Conservation (phyloP, 805 yeast species). For the Metschnikowia similis region DNA sequence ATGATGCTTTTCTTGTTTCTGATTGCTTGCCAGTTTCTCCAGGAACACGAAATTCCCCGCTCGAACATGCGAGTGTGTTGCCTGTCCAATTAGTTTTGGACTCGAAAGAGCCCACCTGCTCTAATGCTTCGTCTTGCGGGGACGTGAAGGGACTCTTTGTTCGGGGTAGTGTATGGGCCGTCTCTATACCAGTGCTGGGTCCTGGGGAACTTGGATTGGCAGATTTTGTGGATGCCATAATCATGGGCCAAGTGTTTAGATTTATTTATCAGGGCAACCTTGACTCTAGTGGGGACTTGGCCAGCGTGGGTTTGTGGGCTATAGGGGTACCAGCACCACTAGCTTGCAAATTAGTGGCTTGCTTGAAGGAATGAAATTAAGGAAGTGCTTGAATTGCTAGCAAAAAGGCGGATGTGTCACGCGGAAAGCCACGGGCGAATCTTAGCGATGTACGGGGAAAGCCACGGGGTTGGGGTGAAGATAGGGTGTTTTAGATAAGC, state of each 20-base stretch:
- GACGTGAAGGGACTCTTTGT: background rate
- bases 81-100: background rate
- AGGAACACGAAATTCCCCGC: too few relatives aligned
- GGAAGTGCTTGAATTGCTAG: too few relatives aligned
- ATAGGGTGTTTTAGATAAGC: conserved; percentile 7
- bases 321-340: background rate
- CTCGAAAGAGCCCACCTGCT: background rate
- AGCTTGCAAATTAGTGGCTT: background rate
- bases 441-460: too few relatives aligned
- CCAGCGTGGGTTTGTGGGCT: background rate
- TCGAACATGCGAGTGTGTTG: too few relatives aligned
- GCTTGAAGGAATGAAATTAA: background rate
- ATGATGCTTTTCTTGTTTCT: background rate
- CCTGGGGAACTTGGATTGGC: background rate
- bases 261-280: background rate
- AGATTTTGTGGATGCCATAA: background rate
- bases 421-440: background rate
- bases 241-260: background rate
- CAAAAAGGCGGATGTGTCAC: too few relatives aligned
- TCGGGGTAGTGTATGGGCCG: background rate
- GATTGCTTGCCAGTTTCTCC: background rate
- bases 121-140: background rate
- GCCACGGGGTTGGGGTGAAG: background rate
- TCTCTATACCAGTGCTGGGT: background rate
- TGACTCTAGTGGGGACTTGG: background rate